These are phyloP conservation scores for Rhazya stricta DNA, from an alignment of 257 asterid genomes.

Conservation along the genomic window DNA sequence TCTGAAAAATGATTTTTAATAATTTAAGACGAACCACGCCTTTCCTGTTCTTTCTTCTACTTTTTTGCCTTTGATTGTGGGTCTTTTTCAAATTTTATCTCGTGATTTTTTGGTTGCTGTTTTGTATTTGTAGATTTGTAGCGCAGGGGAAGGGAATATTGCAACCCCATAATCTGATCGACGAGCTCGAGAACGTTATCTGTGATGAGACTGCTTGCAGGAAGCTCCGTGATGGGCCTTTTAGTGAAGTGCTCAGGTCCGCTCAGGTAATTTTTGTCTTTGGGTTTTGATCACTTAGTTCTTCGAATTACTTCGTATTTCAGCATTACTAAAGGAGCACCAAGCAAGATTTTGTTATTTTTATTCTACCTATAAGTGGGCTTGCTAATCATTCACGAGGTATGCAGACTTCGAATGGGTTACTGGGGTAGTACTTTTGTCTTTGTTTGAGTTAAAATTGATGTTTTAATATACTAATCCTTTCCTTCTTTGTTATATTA, in stretches of 20 bases:
- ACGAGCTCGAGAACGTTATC: slow-evolving; percentile 63
- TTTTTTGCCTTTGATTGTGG: neutral
- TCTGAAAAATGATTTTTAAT: no score
- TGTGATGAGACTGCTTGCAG: slow-evolving; percentile 41
- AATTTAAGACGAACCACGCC: neutral
- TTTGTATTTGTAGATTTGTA: slow-evolving; percentile 52
- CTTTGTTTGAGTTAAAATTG: neutral
- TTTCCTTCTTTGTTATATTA: neutral
- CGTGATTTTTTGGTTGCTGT: neutral
- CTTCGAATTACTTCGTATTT: neutral
- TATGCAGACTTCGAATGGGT: neutral
- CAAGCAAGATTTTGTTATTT: neutral
- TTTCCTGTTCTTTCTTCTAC: neutral
- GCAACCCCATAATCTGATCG: slow-evolving; percentile 84
- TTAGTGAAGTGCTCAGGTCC: slow-evolving; percentile 62
- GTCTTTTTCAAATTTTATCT: neutral
- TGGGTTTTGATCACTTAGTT: neutral
- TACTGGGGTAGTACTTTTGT: neutral
- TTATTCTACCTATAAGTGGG: neutral
- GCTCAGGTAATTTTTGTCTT: slow-evolving; percentile 53
- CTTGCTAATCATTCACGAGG: neutral
- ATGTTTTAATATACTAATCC: neutral
- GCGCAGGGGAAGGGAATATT: slow-evolving; percentile 93
- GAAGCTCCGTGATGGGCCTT: slow-evolving; percentile 71
- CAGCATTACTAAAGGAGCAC: neutral